Conservation (phyloP, 495 filamentous ascomycete species). For the Aspergillus conjunctus region DNA sequence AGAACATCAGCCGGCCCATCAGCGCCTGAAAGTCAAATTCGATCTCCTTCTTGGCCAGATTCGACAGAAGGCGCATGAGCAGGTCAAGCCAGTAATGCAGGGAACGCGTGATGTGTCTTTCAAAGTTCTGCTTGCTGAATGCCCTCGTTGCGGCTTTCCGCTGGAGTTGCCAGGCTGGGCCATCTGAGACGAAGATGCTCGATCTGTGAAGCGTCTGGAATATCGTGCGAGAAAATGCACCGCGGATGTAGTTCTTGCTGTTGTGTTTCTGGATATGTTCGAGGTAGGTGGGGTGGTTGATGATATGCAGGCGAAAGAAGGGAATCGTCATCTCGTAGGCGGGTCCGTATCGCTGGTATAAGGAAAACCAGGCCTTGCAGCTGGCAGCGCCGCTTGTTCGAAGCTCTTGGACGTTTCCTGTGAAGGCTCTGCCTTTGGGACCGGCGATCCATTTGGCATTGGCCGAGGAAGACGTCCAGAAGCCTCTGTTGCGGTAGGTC, state of each 20-base stretch:
- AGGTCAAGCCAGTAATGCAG: not conserved
- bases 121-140: not conserved
- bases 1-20: not conserved
- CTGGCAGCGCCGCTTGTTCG: not conserved
- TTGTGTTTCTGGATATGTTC: not conserved
- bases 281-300: not conserved
- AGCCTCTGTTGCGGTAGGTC: not conserved
- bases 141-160: not conserved
- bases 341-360: not conserved
- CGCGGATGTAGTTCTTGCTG: not conserved
- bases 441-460: not conserved
- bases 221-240: not conserved
- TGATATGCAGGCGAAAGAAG: not conserved
- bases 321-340: not conserved
- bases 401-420: not conserved
- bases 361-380: not conserved
- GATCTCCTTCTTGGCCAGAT: not conserved
- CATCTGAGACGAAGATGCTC: not conserved
- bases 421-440: not conserved
- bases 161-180: not conserved
- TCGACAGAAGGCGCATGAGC: not conserved
- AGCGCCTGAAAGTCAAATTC: not conserved
- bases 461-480: not conserved
- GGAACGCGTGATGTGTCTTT: not conserved
- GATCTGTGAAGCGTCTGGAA: slow-evolving; percentile 1